Conservation (phyloP, 805 yeast species). For the Metschnikowia baotianmanensis region DNA sequence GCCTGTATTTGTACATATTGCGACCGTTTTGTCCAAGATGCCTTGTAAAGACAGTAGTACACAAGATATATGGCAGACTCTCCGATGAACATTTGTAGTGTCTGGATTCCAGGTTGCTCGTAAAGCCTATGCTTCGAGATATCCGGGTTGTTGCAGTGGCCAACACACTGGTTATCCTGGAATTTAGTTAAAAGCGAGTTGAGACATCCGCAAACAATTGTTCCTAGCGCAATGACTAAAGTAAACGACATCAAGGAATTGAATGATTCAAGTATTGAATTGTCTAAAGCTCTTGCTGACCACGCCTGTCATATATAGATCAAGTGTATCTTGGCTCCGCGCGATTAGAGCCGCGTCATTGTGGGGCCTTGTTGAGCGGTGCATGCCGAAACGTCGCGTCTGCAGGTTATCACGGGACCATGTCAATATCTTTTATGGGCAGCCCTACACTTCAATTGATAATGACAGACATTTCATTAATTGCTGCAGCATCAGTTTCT, state of each 20-base stretch:
- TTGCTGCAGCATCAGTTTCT: too few relatives aligned
- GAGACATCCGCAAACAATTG: constrained; percentile 65
- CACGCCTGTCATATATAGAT: too few relatives aligned
- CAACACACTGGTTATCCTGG: constrained; percentile 74
- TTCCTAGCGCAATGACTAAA: constrained; percentile 39
- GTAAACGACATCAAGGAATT: constrained; percentile 14
- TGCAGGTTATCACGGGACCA: constrained; percentile 1
- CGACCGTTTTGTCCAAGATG: constrained; percentile 14
- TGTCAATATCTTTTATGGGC: too few relatives aligned
- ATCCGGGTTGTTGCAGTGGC: constrained; percentile 48
- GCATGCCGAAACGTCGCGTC: not conserved
- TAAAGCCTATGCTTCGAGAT: constrained; percentile 45
- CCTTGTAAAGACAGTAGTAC: constrained; percentile 29
- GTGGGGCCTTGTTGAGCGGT: constrained; percentile 3
- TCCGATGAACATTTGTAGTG: constrained; percentile 79
- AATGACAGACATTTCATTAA: too few relatives aligned
- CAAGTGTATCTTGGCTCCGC: too few relatives aligned
- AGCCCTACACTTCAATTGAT: too few relatives aligned
- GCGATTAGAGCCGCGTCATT: constrained; percentile 5
- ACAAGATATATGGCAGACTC: constrained; percentile 53
- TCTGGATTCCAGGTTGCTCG: constrained; percentile 78
- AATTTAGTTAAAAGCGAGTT: constrained; percentile 73
- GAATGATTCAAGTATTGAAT: not conserved
- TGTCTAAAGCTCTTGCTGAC: not conserved
- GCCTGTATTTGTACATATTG: constrained; percentile 11